These are phyloP conservation scores for Rhododendron molle DNA, from an alignment of 148 eudicot species.

Conservation along the genomic window DNA sequence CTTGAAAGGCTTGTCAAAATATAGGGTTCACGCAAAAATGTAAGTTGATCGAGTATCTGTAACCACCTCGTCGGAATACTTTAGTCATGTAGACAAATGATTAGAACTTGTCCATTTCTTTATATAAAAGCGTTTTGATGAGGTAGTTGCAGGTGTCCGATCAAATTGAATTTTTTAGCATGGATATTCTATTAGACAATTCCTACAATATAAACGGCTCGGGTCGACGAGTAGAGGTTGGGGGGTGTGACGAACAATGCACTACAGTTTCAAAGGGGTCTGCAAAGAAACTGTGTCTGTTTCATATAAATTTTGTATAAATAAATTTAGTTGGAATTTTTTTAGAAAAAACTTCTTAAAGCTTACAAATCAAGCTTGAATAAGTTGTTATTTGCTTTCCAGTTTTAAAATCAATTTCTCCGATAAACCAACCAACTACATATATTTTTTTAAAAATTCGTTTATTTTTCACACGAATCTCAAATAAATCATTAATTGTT, in stretches of 20 bases:
- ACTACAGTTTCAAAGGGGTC: not conserved
- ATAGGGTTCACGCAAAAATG: not conserved
- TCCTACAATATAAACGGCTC: not conserved
- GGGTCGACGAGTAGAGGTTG: no score
- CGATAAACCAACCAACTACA: not conserved
- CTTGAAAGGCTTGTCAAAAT: not conserved
- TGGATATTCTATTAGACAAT: no score
- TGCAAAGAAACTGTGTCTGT: not conserved
- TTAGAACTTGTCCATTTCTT: not conserved
- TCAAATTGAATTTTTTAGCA: no score
- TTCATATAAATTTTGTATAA: no score
- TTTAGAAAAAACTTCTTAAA: not conserved
- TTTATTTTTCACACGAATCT: not conserved
- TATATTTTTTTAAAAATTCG: not conserved
- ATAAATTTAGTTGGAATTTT: not conserved
- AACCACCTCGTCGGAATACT: not conserved
- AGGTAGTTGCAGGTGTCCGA: no score
- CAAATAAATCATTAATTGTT: not conserved
- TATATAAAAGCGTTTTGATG: not conserved
- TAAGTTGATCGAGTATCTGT: not conserved
- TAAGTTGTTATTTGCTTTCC: not conserved
- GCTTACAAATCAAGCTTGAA: not conserved
- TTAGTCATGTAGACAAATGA: not conserved
- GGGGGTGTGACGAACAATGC: no score
- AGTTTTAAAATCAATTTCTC: not conserved